Conservation (phyloP, 2,329 filamentous ascomycete genomes). For the Rachicladosporium sp. region DNA sequence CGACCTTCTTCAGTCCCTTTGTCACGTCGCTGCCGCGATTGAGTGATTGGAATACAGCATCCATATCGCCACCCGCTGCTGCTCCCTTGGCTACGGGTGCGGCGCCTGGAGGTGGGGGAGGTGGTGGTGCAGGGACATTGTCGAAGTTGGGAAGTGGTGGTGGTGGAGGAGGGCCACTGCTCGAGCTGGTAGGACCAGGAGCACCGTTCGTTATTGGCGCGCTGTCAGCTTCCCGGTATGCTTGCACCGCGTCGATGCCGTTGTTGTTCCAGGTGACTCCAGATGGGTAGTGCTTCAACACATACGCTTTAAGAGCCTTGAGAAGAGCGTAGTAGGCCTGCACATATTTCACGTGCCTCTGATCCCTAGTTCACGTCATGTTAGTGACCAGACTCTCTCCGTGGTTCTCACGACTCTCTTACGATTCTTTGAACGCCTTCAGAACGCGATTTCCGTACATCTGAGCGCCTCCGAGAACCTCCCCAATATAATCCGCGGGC, state of each 20-base stretch:
- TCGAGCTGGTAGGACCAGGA: constrained; percentile 36
- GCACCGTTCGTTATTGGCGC: constrained; percentile 27
- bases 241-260: constrained; percentile 58
- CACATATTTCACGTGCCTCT: constrained; percentile 74
- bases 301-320: constrained; percentile 68
- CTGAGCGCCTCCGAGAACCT: constrained; percentile 71
- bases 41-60: constrained; percentile 80
- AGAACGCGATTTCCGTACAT: constrained; percentile 92
- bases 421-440: constrained; percentile 80
- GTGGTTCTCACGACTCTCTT: no score
- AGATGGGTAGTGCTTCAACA: constrained; percentile 67
- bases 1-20: constrained; percentile 79
- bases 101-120: constrained; percentile 48
- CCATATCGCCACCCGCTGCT: constrained; percentile 46
- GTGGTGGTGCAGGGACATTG: constrained; percentile 38
- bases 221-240: constrained; percentile 46
- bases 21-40: constrained; percentile 87
- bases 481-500: constrained; percentile 74
- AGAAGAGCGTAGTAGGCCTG: constrained; percentile 84
- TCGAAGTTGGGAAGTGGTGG: constrained; percentile 39
- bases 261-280: constrained; percentile 83
- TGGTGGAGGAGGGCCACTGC: constrained; percentile 50
- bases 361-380: constrained; percentile 58
- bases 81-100: constrained; percentile 30
- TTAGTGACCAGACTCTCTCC: no score